Conservation (phyloP, 441 rosid genomes). For the Pelargonium citronellum region DNA sequence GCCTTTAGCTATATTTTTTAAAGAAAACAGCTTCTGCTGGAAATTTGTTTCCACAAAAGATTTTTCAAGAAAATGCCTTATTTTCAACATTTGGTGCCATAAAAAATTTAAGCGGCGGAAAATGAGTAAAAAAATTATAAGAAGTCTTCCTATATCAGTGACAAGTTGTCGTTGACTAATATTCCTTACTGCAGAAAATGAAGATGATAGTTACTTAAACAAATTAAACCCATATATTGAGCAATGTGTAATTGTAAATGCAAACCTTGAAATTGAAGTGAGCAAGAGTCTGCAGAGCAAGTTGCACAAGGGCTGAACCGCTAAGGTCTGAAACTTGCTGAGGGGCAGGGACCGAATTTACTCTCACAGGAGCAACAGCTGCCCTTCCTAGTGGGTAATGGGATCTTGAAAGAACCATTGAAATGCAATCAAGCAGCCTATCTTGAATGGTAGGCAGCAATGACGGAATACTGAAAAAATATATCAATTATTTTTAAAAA, state of each 20-base stretch:
- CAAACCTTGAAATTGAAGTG: conserved; percentile 90
- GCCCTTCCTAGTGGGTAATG: conserved; percentile 68
- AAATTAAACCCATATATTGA: background rate
- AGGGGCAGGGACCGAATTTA: conserved; percentile 41
- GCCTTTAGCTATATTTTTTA: conserved; percentile 11
- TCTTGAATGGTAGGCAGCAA: conserved; percentile 87
- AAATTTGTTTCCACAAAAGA: background rate
- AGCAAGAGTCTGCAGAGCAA: conserved; percentile 96
- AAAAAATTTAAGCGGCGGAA: background rate
- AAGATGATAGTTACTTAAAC: background rate
- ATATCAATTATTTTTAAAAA: conserved; percentile 19
- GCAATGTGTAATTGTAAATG: conserved; percentile 7
- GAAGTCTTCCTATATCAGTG: background rate
- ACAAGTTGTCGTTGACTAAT: background rate
- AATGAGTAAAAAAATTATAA: background rate
- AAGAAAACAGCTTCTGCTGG: background rate
- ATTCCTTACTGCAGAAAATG: background rate
- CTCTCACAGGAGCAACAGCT: conserved; percentile 55
- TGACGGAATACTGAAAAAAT: conserved; percentile 78
- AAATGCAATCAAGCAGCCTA: conserved; percentile 78
- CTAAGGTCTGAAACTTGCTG: conserved; percentile 67
- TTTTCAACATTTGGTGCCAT: background rate
- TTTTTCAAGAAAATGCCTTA: background rate
- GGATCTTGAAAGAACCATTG: conserved; percentile 78
- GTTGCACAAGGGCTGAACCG: conserved; percentile 77